Evolutionary conservation across 169 alveolate species (phyloP), one percentile per base, ranked within the genome.

Genomic region (Plasmodium vivax): DNA sequence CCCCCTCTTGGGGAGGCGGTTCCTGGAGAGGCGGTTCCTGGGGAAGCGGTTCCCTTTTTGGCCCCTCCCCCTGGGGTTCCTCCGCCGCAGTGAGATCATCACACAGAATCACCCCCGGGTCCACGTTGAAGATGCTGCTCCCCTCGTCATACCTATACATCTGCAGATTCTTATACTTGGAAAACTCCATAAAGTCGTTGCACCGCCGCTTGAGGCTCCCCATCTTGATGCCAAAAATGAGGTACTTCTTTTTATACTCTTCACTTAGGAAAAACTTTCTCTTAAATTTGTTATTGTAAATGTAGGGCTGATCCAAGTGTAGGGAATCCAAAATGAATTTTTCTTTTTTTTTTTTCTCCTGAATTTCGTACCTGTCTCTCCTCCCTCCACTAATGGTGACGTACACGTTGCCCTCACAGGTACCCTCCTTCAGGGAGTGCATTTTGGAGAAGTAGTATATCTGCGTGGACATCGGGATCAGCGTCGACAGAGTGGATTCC

Each of bases 381-480:
- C 41, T 58, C 30, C 54, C 82, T 32, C 45, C 83, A 54, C 93
- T 34, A 10, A 90, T 41, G 54, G 90, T 80, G 12, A 90, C 47
- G 34, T 79, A 68, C 8, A 36, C 45, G 34, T 80, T 14, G 16
- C 77, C 41, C 5, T 54, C 68, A 30, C 82, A 14, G 23, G 12
- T 41, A 16, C 62, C 54, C 16, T 62, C 38, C 51, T 90, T 90
- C 47, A 62, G 12, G 12, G 94, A 68, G 30, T 81, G 72, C 95
- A 92, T 92, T 16, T 51, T 81, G 8, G 95, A 92, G 58, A 92
- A 92, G 58, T 92, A 82, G 73, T 51, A 92, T 45, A 92, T 71
- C 38, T 92, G 95, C 0, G 95, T 92, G 45, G 45, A 82, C 0
- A 72, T 19, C 8, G 95, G 95, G 45, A 92, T 92, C 10, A 92